phyloP scores from a whole-genome alignment of 768 basidiomycete species.

The Tremella fuciformis region DNA sequence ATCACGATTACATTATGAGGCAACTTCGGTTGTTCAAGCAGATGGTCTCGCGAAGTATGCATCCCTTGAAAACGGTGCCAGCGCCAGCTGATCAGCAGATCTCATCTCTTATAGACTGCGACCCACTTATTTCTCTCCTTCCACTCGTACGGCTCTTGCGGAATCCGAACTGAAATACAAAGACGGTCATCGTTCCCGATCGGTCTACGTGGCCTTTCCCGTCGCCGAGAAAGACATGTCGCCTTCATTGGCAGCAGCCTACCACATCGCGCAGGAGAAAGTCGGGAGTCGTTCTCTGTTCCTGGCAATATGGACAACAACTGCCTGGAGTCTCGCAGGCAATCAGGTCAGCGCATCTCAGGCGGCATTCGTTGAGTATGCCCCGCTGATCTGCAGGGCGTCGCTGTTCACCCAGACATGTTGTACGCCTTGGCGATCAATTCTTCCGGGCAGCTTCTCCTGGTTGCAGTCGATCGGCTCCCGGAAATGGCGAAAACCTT shows the following conservation, averaged over 20 bases:
- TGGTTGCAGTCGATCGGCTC: conserved; percentile 54
- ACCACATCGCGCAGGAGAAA: conserved; percentile 13
- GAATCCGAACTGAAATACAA: conserved; percentile 91
- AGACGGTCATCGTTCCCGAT: conserved; percentile 75
- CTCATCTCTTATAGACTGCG: conserved; percentile 81
- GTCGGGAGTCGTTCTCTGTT: conserved; percentile 48
- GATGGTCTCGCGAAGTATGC: conserved; percentile 78
- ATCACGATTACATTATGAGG: conserved; percentile 80
- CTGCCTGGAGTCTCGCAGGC: conserved; percentile 92
- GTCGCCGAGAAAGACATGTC: conserved; percentile 54
- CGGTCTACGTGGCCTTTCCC: conserved; percentile 78
- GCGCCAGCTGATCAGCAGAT: conserved; percentile 54
- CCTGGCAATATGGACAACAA: conserved; percentile 92
- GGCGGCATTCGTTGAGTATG: background rate
- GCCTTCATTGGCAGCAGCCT: conserved; percentile 19
- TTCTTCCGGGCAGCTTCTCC: conserved; percentile 36
- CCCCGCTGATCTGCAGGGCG: conserved; percentile 60
- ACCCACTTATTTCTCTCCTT: conserved; percentile 92
- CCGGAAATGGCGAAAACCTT: conserved; percentile 46
- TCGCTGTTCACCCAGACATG: conserved; percentile 75
- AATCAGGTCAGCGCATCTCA: conserved; percentile 69
- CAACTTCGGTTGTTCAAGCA: conserved; percentile 78
- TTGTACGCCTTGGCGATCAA: conserved; percentile 60
- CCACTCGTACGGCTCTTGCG: conserved; percentile 86
- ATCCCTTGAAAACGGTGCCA: conserved; percentile 6